Evolutionary conservation across 805 yeast species (phyloP).

Genomic region (Kluyveromyces dobzhanskii): DNA sequence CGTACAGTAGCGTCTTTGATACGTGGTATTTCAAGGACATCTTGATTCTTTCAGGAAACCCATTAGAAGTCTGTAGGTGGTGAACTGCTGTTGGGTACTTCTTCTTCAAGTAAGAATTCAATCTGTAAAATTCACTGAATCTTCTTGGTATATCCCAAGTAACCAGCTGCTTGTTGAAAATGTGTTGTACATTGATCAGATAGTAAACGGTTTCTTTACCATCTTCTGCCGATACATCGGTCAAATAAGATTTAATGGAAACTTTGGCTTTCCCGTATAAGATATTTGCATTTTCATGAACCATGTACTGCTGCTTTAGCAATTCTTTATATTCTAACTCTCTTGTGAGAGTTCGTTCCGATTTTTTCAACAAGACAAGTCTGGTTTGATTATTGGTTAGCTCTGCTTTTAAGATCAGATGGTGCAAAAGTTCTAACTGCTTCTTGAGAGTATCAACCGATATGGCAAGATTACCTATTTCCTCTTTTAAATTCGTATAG

Average conservation of each 20-base stretch:
- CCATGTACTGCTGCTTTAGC: constrained; percentile 69
- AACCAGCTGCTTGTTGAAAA: constrained; percentile 43
- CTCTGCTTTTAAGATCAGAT: constrained; percentile 73
- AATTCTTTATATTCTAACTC: constrained; percentile 71
- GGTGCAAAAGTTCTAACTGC: constrained; percentile 57
- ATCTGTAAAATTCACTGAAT: constrained; percentile 70
- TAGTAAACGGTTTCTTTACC: constrained; percentile 61
- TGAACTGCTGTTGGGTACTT: constrained; percentile 41
- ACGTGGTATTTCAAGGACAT: constrained; percentile 63
- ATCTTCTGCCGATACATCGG: constrained; percentile 41
- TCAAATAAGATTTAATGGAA: constrained; percentile 41
- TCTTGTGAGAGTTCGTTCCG: constrained; percentile 54
- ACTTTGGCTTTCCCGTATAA: constrained; percentile 59
- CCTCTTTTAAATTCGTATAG: constrained; percentile 41
- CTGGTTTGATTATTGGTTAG: constrained; percentile 70
- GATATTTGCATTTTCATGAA: constrained; percentile 76
- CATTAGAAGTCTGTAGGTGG: constrained; percentile 38
- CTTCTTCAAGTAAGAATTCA: constrained; percentile 55
- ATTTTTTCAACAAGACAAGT: constrained; percentile 56
- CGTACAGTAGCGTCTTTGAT: constrained; percentile 46
- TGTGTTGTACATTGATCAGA: constrained; percentile 66
- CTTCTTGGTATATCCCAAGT: constrained; percentile 91
- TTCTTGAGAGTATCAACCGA: constrained; percentile 52
- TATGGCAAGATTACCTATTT: constrained; percentile 47
- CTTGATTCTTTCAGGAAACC: constrained; percentile 40